Base-by-base conservation (phyloP, 2,329 filamentous ascomycete species). In the Claviceps sp. region DNA sequence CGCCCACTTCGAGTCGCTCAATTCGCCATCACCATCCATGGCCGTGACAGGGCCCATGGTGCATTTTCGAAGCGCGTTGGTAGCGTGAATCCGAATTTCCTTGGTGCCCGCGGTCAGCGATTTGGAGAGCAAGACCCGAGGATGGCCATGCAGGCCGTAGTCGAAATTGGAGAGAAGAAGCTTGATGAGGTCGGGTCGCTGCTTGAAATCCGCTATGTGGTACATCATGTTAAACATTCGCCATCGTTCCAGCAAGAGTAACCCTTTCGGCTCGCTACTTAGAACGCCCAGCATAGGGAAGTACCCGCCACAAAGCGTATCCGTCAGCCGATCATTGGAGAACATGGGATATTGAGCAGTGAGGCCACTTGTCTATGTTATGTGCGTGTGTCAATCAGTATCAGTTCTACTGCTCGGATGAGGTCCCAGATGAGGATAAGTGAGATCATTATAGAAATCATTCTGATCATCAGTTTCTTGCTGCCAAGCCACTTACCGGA, bases 221-320 rank as follows among this genome's bases (percentile, higher is more conserved):
- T 98, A 98, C 76, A 97, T 94, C 89, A 98, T 98, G 67, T 97
- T 97, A 70, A 96, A 90, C 77, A 98, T 94, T 60, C 89, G 88
- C 91, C 93, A 97, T 60, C 89, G 77, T 65, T 97, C 91, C 63
- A 98, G 79, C 70, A 98, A 91, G 55, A 85, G 82, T 24, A 97
- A 75, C 0, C 93, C 93, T 59, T 85, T 87, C 0, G 78, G 72
- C 61, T 95, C 89, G 50, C 84, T 84, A 60, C 86, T 97, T 53
- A 98, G 70, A 11, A 88, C 83, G 7, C 93, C 94, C 2, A 98
- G 72, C 74, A 98, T 88, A 14, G 89, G 81, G 65, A 98, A 95
- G 66, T 98, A 98, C 11, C 94, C 94, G 16, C 87, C 84, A 55
- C 88, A 93, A 6, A 98, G 75, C 0, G 89, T 96, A 60, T 95